Conservation (phyloP, 2,329 filamentous ascomycete species). For the Nemania bipapillata region DNA sequence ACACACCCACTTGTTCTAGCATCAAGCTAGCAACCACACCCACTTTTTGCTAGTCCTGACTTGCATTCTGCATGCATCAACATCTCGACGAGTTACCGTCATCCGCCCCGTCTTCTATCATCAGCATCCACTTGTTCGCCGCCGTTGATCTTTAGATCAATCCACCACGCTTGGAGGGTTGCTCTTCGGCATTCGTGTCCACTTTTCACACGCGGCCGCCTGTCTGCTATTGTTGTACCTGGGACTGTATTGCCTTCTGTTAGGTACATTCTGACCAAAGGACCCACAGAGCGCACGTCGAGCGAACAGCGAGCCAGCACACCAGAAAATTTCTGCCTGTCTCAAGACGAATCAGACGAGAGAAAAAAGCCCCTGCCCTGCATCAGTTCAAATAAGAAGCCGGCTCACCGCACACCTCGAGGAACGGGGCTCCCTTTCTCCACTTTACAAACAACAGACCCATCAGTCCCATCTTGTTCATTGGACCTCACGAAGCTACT, state of each 20-base stretch:
- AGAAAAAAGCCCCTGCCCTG: constrained; percentile 29
- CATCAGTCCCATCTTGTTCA: constrained; percentile 50
- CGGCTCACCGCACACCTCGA: constrained; percentile 50
- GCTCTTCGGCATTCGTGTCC: constrained; percentile 48
- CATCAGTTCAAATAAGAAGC: constrained; percentile 50
- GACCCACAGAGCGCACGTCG: constrained; percentile 45
- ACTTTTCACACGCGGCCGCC: constrained; percentile 44
- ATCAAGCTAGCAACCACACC: constrained; percentile 36
- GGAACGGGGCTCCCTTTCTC: constrained; percentile 51
- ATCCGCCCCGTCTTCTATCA: constrained; percentile 45
- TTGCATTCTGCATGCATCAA: constrained; percentile 51
- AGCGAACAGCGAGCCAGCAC: constrained; percentile 37
- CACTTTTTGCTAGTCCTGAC: constrained; percentile 47
- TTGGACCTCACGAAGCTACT: constrained; percentile 53
- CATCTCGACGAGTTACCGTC: constrained; percentile 49
- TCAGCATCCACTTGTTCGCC: constrained; percentile 44
- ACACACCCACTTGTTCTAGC: constrained; percentile 35
- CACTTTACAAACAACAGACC: constrained; percentile 53
- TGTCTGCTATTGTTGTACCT: constrained; percentile 43
- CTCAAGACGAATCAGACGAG: constrained; percentile 33
- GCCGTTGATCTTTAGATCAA: constrained; percentile 41
- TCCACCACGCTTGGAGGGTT: constrained; percentile 44
- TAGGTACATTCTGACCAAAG: constrained; percentile 44
- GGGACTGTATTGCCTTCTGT: constrained; percentile 36
- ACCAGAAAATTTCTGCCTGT: constrained; percentile 30